A percentile compares a stretch with the other conserved stretches of the same genome.
Conservation (phyloP, 169 alveolate species). For the Plasmodium adleri region DNA sequence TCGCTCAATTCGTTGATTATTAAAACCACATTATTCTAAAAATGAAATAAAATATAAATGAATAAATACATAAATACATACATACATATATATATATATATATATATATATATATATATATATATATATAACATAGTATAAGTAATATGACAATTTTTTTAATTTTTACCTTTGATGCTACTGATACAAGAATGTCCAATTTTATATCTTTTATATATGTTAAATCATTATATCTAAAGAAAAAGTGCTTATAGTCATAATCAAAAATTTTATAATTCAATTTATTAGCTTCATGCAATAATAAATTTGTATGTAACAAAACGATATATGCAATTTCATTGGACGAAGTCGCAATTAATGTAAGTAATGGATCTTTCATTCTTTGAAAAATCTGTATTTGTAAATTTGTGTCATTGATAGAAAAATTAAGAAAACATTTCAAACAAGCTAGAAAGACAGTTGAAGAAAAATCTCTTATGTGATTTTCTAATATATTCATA, state of each 20-base stretch:
- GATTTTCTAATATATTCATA: constrained; percentile 96
- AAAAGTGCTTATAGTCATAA: constrained; percentile 86
- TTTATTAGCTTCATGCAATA: constrained; percentile 73
- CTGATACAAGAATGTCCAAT: constrained; percentile 84
- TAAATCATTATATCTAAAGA: constrained; percentile 89
- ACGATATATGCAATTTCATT: constrained; percentile 87
- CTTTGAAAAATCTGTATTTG: constrained; percentile 86
- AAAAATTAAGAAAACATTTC: constrained; percentile 86
- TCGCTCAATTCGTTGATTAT: constrained; percentile 93
- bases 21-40: constrained; percentile 88
- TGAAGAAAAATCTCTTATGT: constrained; percentile 94
- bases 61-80: too few species aligned
- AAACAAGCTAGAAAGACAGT: constrained; percentile 95
- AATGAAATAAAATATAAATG: neutral
- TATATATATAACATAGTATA: neutral
- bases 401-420: constrained; percentile 82
- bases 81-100: too few species aligned
- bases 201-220: constrained; percentile 88
- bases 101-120: neutral
- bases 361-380: constrained; percentile 86
- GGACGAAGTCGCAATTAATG: constrained; percentile 85
- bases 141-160: neutral
- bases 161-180: constrained; percentile 84
- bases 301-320: constrained; percentile 80
- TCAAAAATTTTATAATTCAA: constrained; percentile 72